Evolutionary conservation across 2,329 filamentous ascomycete species (phyloP).

Genomic region (Colletotrichum chlorophyti): DNA sequence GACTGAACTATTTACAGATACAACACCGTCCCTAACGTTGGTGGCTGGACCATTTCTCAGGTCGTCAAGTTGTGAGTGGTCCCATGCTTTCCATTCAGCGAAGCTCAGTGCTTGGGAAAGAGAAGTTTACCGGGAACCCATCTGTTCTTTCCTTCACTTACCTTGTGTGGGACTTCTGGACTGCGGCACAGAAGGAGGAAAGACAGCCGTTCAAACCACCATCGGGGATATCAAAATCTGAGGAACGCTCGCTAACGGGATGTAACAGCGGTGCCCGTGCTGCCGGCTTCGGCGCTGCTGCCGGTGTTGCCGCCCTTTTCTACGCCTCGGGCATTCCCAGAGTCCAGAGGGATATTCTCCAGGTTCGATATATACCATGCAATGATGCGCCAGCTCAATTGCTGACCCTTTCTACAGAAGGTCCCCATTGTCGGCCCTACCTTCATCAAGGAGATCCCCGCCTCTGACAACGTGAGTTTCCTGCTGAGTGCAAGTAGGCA

Average conservation of each 20-base stretch:
- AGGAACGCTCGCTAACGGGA: neutral
- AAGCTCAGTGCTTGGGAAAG: neutral
- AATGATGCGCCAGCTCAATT: conserved; percentile 32
- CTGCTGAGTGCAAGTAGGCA: too few species aligned
- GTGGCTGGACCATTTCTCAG: conserved; percentile 58
- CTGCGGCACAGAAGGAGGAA: too few species aligned
- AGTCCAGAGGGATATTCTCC: conserved; percentile 65
- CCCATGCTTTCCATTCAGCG: too few species aligned
- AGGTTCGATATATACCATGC: conserved; percentile 45
- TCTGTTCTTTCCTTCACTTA: too few species aligned
- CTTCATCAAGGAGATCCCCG: conserved; percentile 61
- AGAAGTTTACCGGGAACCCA: too few species aligned
- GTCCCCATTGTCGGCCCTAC: conserved; percentile 58
- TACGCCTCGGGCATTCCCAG: conserved; percentile 68
- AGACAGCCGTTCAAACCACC: too few species aligned
- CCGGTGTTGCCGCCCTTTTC: conserved; percentile 64
- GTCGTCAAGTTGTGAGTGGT: conserved; percentile 59
- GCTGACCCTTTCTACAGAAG: conserved; percentile 47
- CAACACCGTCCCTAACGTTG: conserved; percentile 62
- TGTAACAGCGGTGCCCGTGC: conserved; percentile 55
- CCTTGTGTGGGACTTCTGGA: too few species aligned
- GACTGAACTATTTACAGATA: conserved; percentile 55
- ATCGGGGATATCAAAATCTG: neutral
- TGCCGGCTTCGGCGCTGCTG: conserved; percentile 63
- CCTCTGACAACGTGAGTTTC: conserved; percentile 67